Base-by-base conservation (phyloP, 805 yeast species). In the Ogataea trehalophila region DNA sequence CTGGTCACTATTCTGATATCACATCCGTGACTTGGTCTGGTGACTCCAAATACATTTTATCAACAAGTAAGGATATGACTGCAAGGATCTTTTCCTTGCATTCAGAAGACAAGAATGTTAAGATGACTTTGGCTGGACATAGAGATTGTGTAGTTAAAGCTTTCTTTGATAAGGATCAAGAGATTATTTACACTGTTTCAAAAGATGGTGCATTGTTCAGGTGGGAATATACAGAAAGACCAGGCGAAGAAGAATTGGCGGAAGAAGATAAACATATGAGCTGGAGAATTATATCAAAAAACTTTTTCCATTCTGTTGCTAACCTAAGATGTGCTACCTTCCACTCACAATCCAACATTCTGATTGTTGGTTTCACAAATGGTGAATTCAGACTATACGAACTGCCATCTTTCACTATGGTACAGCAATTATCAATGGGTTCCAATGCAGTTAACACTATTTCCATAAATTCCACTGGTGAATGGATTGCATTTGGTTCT, bases 401-500 rank as follows among this genome's bases (percentile, higher is more conserved):
- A 61, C 64, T 92, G 44, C 96, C 96, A 2, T 79, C 77, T 2
- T 88, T 89, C 66, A 80, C 80, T 33, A 64, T 87, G 65, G 72
- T 94, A 18, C 99, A 94, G 66, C 94, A 85, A 58, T 73, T 94
- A 46, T 82, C 91, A 26, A 88, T 94, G 85, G 96, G 98, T 2
- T 95, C 88, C 60, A 84, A 89, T 58, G 83, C 91, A 3, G 85
- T 94, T 23, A 89, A 87, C 61, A 83, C 90, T 2, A 92, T 94
- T 3, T 67, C 81, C 11, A 77, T 94, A 36, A 94, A 92, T 64
- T 67, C 74, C 2, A 73, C 91, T 6, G 99, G 99, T 33, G 99
- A 94, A 66, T 94, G 99, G 99, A 72, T 94, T 33, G 96, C 97
- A 0, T 87, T 94, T 66, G 99, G 99, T 5, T 90, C 97, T 0